Conservation (phyloP, 805 yeast genomes). For the Yarrowia sp. region DNA sequence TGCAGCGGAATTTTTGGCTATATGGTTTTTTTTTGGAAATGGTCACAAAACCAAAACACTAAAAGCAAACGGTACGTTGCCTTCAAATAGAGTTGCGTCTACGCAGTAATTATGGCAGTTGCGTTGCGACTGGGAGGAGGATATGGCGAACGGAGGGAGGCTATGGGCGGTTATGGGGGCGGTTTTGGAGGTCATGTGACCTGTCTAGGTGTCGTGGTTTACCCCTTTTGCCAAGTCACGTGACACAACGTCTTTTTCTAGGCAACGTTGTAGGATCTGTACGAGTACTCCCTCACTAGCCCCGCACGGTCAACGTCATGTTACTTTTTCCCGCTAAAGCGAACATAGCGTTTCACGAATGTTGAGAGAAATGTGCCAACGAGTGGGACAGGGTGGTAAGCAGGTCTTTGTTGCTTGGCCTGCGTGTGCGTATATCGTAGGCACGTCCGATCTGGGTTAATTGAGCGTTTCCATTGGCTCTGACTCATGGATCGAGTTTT, state of each 20-base stretch:
- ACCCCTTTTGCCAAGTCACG: background rate
- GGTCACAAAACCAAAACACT: constrained; percentile 11
- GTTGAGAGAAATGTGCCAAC: constrained; percentile 14
- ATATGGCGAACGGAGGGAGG: too few relatives aligned
- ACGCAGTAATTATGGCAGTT: constrained; percentile 6
- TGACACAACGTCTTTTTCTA: background rate
- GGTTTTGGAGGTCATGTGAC: too few relatives aligned
- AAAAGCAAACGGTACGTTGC: constrained; percentile 24
- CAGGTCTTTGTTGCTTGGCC: too few relatives aligned
- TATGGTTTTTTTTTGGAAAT: constrained; percentile 24
- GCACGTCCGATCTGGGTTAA: too few relatives aligned
- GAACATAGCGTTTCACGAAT: constrained; percentile 16
- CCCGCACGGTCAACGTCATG: constrained; percentile 34
- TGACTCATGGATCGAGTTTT: too few relatives aligned
- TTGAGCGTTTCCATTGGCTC: too few relatives aligned
- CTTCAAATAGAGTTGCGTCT: constrained; percentile 20
- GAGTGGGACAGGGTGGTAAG: too few relatives aligned
- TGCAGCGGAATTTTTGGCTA: constrained; percentile 35
- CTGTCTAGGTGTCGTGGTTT: too few relatives aligned
- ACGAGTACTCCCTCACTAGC: background rate
- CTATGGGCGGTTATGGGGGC: too few relatives aligned
- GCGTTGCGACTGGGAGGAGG: background rate
- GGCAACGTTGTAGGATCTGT: background rate
- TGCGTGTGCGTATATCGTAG: too few relatives aligned
- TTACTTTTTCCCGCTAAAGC: constrained; percentile 29